A percentile compares a stretch with the other conserved stretches of the same genome.
phyloP scores from a whole-genome alignment of 2,329 filamentous ascomycete species.

The Penicillium sp. region DNA sequence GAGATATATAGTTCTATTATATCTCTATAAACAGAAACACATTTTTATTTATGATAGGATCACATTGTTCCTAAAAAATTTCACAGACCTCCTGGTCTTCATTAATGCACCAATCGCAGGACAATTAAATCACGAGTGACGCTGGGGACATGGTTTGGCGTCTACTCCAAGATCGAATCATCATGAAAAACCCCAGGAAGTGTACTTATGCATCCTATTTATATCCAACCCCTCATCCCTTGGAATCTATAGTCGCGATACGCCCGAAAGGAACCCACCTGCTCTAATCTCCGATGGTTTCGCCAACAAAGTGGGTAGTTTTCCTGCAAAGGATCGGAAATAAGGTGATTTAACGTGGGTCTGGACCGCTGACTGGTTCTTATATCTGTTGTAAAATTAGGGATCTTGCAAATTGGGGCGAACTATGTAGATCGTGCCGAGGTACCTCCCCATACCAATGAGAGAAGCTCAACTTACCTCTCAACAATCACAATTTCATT shows the following conservation, averaged over 20 bases:
- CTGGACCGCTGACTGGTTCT: slow-evolving; percentile 25
- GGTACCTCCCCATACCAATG: slow-evolving; percentile 2
- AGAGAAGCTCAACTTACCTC: slow-evolving; percentile 20
- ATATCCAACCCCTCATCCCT: slow-evolving; percentile 7
- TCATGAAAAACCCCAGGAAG: not conserved
- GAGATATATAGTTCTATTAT: no score
- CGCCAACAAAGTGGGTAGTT: slow-evolving; percentile 18
- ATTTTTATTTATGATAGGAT: slow-evolving; percentile 1
- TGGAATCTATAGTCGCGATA: slow-evolving; percentile 21
- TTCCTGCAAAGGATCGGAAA: slow-evolving; percentile 23
- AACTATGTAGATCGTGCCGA: slow-evolving; percentile 11
- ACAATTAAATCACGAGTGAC: slow-evolving; percentile 16
- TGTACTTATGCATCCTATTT: slow-evolving; percentile 12
- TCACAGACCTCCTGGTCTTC: slow-evolving; percentile 3
- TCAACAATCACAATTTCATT: slow-evolving; percentile 36
- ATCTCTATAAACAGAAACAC: not conserved
- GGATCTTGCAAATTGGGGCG: not conserved
- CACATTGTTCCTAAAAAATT: not conserved
- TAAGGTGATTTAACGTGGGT: slow-evolving; percentile 25
- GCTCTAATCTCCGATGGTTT: slow-evolving; percentile 26
- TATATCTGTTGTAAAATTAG: slow-evolving; percentile 22
- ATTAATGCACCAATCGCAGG: slow-evolving; percentile 23
- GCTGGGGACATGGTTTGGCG: not conserved
- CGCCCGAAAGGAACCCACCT: slow-evolving; percentile 22
- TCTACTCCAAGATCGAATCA: slow-evolving; percentile 1